Conservation (phyloP, 2,329 filamentous ascomycete species). For the Colletotrichum brevisporum region DNA sequence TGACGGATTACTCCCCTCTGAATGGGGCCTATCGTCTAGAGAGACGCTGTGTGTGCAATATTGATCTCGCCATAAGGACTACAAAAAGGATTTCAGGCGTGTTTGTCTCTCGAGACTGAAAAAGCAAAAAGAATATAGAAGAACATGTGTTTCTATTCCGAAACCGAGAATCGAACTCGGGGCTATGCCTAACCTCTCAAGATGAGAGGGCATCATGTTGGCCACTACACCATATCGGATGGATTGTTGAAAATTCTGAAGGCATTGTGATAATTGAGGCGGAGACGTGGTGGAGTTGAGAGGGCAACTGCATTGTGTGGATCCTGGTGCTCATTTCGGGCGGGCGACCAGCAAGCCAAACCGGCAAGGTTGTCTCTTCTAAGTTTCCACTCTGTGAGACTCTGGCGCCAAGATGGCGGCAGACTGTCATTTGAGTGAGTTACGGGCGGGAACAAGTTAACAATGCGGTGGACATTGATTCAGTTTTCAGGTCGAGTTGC, state of each 20-base stretch:
- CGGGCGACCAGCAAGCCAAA: neutral
- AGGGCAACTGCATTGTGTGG: neutral
- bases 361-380: neutral
- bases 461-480: no score
- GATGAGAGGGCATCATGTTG: slow-evolving; percentile 38
- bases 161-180: slow-evolving; percentile 39
- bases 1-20: neutral
- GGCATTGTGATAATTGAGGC: neutral
- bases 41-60: neutral
- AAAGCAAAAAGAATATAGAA: neutral
- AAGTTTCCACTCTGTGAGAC: no score
- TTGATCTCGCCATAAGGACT: neutral
- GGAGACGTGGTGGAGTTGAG: slow-evolving; percentile 4
- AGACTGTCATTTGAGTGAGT: no score
- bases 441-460: no score
- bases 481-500: no score
- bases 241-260: neutral
- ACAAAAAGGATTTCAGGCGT: no score
- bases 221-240: slow-evolving; percentile 40
- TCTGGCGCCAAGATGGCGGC: no score
- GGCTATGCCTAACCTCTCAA: slow-evolving; percentile 37
- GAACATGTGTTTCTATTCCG: neutral
- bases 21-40: neutral
- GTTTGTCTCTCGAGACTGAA: neutral
- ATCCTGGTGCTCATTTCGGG: neutral